Evolutionary conservation across 2,329 filamentous ascomycete genomes (phyloP).

Genomic region (Hymenoscyphus fructigenus): DNA sequence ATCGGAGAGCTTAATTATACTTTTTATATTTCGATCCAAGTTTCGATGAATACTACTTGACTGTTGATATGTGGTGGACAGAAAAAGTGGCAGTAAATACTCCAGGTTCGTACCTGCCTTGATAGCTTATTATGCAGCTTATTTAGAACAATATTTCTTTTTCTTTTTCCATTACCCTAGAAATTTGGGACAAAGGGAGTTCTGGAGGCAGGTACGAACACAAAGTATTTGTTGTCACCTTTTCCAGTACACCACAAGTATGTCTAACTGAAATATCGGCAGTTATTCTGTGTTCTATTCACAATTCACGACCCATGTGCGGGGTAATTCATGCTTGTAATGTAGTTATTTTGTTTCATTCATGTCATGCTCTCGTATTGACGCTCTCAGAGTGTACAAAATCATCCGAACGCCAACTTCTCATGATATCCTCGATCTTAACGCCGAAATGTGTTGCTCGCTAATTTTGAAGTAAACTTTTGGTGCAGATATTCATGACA

Average conservation of each 20-base stretch:
- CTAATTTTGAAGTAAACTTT: constrained; percentile 3
- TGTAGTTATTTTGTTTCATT: constrained; percentile 11
- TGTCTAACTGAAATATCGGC: no score
- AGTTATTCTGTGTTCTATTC: no score
- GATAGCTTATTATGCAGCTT: no score
- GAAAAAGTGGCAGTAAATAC: background rate
- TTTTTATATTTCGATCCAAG: background rate
- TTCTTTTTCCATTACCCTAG: no score
- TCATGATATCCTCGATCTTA: constrained; percentile 15
- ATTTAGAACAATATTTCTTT: no score
- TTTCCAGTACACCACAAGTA: no score
- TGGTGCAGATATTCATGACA: constrained; percentile 15
- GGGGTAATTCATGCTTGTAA: background rate
- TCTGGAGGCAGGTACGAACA: no score
- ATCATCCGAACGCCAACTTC: constrained; percentile 24
- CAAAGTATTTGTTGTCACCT: no score
- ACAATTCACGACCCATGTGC: background rate
- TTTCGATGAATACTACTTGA: background rate
- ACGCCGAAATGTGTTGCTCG: constrained; percentile 16
- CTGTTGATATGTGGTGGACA: background rate
- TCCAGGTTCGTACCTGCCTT: no score
- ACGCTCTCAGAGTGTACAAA: constrained; percentile 16
- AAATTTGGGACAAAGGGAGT: no score
- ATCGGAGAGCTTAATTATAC: background rate
- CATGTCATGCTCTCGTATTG: constrained; percentile 16